Percentiles rank a stretch among this genome's conserved stretches.
Evolutionary conservation across 164 flowering plant genomes (phyloP).

Genomic region (Akebia trifoliata): DNA sequence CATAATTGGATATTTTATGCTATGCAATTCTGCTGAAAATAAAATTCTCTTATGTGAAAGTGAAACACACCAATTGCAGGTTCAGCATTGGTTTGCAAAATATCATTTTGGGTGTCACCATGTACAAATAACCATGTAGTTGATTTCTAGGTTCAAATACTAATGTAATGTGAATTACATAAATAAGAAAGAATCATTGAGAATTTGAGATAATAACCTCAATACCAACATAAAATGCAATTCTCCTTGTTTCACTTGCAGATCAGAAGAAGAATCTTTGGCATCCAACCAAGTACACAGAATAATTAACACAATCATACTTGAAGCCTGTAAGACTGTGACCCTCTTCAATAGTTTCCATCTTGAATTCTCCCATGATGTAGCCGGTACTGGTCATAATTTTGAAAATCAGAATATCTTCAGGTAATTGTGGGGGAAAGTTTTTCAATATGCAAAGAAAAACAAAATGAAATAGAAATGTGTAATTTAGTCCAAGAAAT

Average conservation of each 20-base stretch:
- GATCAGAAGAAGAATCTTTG: slow-evolving; percentile 27
- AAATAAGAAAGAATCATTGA: not conserved
- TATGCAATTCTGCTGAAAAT: no score
- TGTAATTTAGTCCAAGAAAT: no score
- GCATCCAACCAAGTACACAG: slow-evolving; percentile 38
- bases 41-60: no score
- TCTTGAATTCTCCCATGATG: slow-evolving; percentile 43
- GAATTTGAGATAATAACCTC: slow-evolving; percentile 37
- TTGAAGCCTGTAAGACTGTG: slow-evolving; percentile 47
- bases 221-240: slow-evolving; percentile 58
- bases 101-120: no score
- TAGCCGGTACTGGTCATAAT: slow-evolving; percentile 37
- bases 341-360: slow-evolving; percentile 55
- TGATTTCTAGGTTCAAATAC: not conserved
- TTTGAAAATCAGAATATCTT: slow-evolving; percentile 6
- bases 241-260: slow-evolving; percentile 26
- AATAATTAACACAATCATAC: slow-evolving; percentile 67
- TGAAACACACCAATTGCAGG: no score
- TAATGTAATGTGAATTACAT: not conserved
- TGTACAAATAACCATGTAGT: not conserved
- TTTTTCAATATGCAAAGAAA: not conserved
- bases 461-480: not conserved
- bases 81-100: no score
- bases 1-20: no score
- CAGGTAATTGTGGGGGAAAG: not conserved